Percentiles rank a stretch among this genome's conserved stretches.
These are phyloP conservation scores for Gracilaria domingensis DNA, from an alignment of 23 red algal species.

Conservation along the genomic window DNA sequence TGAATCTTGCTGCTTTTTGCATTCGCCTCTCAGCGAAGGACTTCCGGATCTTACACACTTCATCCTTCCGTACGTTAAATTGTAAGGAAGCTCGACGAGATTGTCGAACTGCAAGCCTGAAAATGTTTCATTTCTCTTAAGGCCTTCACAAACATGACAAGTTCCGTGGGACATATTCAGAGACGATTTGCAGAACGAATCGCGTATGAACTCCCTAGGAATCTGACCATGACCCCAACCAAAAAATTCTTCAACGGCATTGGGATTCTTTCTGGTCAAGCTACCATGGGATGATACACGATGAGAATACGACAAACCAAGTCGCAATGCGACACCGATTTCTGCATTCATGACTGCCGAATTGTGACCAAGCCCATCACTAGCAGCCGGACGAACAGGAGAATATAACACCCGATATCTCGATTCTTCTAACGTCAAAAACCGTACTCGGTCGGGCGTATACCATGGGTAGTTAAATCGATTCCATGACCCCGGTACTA, in stretches of 20 bases:
- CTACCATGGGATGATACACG: constrained; percentile 31
- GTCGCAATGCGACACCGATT: constrained; percentile 53
- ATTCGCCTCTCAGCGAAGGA: not conserved
- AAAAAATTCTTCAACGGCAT: constrained; percentile 72
- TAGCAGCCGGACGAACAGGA: constrained; percentile 26
- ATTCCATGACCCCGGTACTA: constrained; percentile 22
- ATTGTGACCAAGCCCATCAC: constrained; percentile 66
- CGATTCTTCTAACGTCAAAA: constrained; percentile 43
- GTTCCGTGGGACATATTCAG: not conserved
- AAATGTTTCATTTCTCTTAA: constrained; percentile 5
- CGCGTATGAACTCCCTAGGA: constrained; percentile 39
- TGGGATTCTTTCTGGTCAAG: constrained; percentile 19
- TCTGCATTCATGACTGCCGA: constrained; percentile 54
- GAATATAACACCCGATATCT: constrained; percentile 60
- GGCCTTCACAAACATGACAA: constrained; percentile 19
- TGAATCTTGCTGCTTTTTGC: not conserved
- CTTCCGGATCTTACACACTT: constrained; percentile 4
- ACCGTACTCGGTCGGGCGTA: constrained; percentile 45
- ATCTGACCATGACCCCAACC: constrained; percentile 61
- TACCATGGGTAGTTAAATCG: constrained; percentile 47
- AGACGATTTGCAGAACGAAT: constrained; percentile 43
- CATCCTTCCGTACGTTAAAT: constrained; percentile 39
- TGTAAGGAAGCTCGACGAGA: constrained; percentile 38
- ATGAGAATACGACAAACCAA: constrained; percentile 64
- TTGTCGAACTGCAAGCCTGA: not conserved